phyloP scores from a whole-genome alignment of 2,329 filamentous ascomycete species.

The Nemania diffusa region DNA sequence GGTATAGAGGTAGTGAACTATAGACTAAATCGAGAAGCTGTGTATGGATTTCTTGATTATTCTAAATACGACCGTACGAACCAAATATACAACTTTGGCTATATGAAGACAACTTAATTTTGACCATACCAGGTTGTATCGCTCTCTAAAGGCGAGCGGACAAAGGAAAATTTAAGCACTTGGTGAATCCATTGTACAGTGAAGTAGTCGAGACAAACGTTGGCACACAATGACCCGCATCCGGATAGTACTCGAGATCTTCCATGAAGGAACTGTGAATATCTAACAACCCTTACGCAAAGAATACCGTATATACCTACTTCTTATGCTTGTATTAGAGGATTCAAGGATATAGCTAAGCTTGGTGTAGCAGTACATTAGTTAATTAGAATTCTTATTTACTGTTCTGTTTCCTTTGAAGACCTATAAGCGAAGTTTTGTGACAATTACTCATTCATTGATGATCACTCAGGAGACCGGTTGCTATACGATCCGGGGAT shows the following conservation, averaged over 20 bases:
- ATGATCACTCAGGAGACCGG: no score
- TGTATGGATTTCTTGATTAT: no score
- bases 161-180: conserved; percentile 9
- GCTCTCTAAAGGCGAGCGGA: background rate
- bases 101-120: background rate
- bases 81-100: background rate
- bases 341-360: no score
- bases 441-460: no score
- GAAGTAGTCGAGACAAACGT: background rate
- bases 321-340: no score
- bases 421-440: no score
- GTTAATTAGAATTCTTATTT: no score
- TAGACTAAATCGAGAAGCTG: background rate
- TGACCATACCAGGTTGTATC: background rate
- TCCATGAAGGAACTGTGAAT: background rate
- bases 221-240: conserved; percentile 25
- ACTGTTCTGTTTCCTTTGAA: no score
- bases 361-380: no score
- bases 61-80: background rate
- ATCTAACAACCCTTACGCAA: no score
- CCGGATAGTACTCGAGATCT: conserved; percentile 1
- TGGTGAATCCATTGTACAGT: background rate
- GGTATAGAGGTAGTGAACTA: background rate
- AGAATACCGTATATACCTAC: background rate
- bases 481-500: no score